These are phyloP conservation scores for Chrysosporium queenslandicum DNA, from an alignment of 2,329 filamentous ascomycete species.

Conservation along the genomic window DNA sequence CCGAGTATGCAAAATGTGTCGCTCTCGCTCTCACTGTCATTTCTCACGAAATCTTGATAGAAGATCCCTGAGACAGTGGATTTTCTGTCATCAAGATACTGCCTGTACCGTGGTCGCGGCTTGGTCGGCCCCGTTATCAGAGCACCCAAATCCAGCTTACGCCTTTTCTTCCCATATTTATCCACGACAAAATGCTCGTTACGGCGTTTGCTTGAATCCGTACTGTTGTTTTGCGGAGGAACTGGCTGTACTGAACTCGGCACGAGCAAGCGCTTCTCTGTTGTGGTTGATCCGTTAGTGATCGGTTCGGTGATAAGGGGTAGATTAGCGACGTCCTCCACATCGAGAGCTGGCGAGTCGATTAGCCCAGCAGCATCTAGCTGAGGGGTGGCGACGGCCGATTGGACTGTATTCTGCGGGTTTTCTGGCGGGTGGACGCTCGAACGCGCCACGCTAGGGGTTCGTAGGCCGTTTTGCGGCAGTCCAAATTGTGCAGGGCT, in stretches of 20 bases:
- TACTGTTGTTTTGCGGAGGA: neutral
- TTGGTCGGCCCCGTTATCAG: neutral
- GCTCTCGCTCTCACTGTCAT: slow-evolving; percentile 16
- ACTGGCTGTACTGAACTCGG: neutral
- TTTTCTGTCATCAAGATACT: neutral
- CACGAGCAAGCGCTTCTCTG: neutral
- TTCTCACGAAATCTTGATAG: slow-evolving; percentile 26
- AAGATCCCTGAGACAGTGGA: slow-evolving; percentile 28
- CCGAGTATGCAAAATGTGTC: slow-evolving; percentile 22
- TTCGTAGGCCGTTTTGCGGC: neutral
- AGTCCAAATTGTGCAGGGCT: slow-evolving; percentile 8
- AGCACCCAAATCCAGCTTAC: slow-evolving; percentile 21
- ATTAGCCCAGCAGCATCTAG: neutral
- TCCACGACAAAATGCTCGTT: slow-evolving; percentile 23
- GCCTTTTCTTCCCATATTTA: slow-evolving; percentile 25
- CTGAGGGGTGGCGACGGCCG: neutral
- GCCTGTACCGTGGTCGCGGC: neutral
- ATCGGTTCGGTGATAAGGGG: neutral
- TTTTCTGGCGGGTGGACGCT: neutral
- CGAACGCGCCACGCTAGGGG: neutral
- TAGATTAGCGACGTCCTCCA: neutral
- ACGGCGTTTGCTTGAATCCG: slow-evolving; percentile 2
- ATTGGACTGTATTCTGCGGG: neutral
- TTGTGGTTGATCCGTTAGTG: neutral
- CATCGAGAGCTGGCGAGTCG: neutral